Percentiles rank a stretch among this genome's conserved stretches.
phyloP scores from a whole-genome alignment of 1,284 basidiomycete genomes.

The Rugosomyces carneus region DNA sequence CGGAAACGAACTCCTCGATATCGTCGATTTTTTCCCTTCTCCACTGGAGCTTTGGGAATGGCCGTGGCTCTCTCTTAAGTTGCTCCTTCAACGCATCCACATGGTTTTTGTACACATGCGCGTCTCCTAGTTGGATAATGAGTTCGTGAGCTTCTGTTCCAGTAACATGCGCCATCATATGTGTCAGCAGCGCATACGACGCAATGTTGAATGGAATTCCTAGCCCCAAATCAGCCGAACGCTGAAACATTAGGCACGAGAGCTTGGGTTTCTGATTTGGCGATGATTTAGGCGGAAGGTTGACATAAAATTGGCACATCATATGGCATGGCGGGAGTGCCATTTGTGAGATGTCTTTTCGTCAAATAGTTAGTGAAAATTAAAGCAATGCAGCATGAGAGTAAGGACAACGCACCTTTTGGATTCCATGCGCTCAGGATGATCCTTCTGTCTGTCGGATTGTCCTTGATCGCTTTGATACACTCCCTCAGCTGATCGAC shows the following conservation, averaged over 20 bases:
- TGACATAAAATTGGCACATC: conserved; percentile 98
- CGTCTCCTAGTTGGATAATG: conserved; percentile 91
- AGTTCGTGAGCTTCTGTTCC: conserved; percentile 84
- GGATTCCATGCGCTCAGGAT: conserved; percentile 98
- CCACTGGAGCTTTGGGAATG: conserved; percentile 82
- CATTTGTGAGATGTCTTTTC: conserved; percentile 84
- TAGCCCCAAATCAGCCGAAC: conserved; percentile 94
- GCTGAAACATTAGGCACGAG: conserved; percentile 96
- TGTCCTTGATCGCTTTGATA: conserved; percentile 87
- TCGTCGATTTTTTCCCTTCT: conserved; percentile 55
- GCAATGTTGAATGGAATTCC: conserved; percentile 99
- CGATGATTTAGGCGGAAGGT: conserved; percentile 56
- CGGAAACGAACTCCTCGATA: conserved; percentile 80
- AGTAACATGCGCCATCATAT: conserved; percentile 94
- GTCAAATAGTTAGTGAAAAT: background rate
- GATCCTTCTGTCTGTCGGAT: conserved; percentile 95
- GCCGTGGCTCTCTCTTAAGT: conserved; percentile 69
- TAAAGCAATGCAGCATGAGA: background rate
- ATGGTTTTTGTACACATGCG: conserved; percentile 95
- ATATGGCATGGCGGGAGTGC: conserved; percentile 98
- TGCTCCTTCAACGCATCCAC: conserved; percentile 82
- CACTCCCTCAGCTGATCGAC: conserved; percentile 92
- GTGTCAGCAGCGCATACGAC: conserved; percentile 92
- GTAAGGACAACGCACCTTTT: conserved; percentile 54
- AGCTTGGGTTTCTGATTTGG: conserved; percentile 63